A percentile compares a stretch with the other conserved stretches of the same genome.
These are phyloP conservation scores for Pseudisothecium myosuroides DNA, from an alignment of 225 moss, liverwort and hornwort species.

Conservation along the genomic window DNA sequence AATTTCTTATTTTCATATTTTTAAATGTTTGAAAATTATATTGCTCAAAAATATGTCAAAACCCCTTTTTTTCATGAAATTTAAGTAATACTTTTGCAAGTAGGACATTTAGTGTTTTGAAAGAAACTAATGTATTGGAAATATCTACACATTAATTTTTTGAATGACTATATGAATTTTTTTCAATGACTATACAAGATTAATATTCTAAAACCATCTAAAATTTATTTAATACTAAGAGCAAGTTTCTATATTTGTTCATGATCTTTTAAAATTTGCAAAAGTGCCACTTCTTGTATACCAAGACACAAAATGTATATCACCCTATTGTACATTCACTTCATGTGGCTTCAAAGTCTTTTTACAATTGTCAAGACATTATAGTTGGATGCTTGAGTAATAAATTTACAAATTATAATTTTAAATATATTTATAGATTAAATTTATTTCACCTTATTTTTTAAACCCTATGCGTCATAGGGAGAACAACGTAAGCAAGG, in stretches of 20 bases:
- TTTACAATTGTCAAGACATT: not conserved
- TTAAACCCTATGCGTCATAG: no score
- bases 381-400: no score
- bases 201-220: not conserved
- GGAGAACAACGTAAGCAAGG: no score
- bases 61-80: accelerated
- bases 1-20: not conserved
- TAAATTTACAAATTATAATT: no score
- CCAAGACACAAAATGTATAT: not conserved
- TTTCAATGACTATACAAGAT: not conserved
- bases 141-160: no score
- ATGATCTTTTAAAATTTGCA: not conserved
- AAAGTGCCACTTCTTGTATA: not conserved
- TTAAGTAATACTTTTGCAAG: not conserved
- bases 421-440: no score
- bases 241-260: not conserved
- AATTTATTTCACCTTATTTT: no score
- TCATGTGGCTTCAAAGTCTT: accelerated
- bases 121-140: not conserved
- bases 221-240: not conserved
- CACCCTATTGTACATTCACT: not conserved
- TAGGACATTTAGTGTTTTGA: not conserved
- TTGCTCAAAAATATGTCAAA: not conserved
- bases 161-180: no score
- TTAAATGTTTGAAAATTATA: not conserved